Percentiles rank a stretch among this genome's conserved stretches.
Evolutionary conservation across 331 rosid genomes (phyloP).

Genomic region (Malus hybrid): DNA sequence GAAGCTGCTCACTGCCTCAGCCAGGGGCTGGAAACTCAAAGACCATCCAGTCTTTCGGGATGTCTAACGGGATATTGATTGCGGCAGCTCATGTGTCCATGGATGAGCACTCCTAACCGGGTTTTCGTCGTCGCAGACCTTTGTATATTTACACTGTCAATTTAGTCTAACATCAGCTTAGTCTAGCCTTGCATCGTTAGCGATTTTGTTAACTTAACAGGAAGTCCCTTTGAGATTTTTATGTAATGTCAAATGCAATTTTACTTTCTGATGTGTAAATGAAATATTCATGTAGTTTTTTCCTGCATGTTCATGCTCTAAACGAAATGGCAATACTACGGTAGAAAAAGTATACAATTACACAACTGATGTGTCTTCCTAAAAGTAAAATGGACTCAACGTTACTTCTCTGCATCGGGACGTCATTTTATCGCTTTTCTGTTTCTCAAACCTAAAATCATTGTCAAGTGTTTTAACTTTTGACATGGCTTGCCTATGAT

Average conservation of each 20-base stretch:
- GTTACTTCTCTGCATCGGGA: fast-evolving
- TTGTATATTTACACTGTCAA: slow-evolving; percentile 20
- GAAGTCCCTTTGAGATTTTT: slow-evolving; percentile 11
- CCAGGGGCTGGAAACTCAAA: not conserved
- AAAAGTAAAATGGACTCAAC: not conserved
- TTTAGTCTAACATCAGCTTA: slow-evolving; percentile 30
- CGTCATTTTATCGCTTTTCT: fast-evolving
- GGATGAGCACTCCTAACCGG: not conserved
- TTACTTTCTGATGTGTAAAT: slow-evolving; percentile 27
- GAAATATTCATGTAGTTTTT: not conserved
- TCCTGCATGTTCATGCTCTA: not conserved
- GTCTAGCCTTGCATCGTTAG: slow-evolving; percentile 8
- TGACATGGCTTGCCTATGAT: not conserved
- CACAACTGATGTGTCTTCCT: not conserved
- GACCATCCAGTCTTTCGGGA: not conserved
- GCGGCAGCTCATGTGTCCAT: not conserved
- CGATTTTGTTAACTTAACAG: slow-evolving; percentile 8
- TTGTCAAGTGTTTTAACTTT: not conserved
- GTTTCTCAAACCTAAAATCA: not conserved
- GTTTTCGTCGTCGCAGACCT: slow-evolving; percentile 12
- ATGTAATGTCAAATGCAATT: slow-evolving; percentile 21
- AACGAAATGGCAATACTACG: not conserved
- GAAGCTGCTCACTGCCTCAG: not conserved
- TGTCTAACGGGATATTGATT: not conserved
- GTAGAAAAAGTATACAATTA: not conserved